These are phyloP conservation scores for Periglandula ipomoeae DNA, from an alignment of 2,329 filamentous ascomycete species.

Conservation along the genomic window DNA sequence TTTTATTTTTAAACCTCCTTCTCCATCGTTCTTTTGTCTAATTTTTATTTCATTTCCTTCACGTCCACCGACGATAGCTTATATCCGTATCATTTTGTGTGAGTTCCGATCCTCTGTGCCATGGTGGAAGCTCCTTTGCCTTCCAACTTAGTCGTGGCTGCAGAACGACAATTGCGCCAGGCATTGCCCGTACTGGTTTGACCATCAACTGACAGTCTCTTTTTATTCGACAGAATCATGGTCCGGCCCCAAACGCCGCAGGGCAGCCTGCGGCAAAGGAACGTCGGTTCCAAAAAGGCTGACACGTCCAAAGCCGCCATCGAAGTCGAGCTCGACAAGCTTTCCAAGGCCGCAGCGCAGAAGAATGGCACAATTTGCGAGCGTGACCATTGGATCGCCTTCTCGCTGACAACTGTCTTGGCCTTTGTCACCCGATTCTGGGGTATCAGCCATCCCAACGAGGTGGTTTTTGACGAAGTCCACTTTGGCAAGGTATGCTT, in stretches of 20 bases:
- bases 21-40: not conserved
- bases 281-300: slow-evolving; percentile 42
- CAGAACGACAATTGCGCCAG: not conserved
- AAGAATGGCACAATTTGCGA: slow-evolving; percentile 43
- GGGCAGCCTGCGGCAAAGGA: slow-evolving; percentile 51
- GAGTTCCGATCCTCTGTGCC: not conserved
- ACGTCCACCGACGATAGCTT: not conserved
- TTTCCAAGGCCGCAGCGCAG: slow-evolving; percentile 30
- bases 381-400: slow-evolving; percentile 74
- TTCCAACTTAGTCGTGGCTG: not conserved
- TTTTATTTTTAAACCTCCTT: slow-evolving; percentile 8
- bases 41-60: slow-evolving; percentile 10
- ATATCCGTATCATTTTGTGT: not conserved
- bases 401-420: slow-evolving; percentile 67
- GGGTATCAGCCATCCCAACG: slow-evolving; percentile 88
- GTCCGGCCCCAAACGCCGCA: slow-evolving; percentile 41
- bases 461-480: slow-evolving; percentile 98
- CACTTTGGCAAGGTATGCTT: slow-evolving; percentile 91
- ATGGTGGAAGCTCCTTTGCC: no score
- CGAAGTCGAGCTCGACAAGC: slow-evolving; percentile 42
- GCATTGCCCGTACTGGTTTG: not conserved
- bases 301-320: slow-evolving; percentile 26
- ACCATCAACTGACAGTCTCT: slow-evolving; percentile 1
- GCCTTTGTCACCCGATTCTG: slow-evolving; percentile 92
- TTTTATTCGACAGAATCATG: slow-evolving; percentile 27